A percentile compares a stretch with the other conserved stretches of the same genome.
Conservation (phyloP, 2,329 filamentous ascomycete genomes). For the Simplicillium aogashimaense region DNA sequence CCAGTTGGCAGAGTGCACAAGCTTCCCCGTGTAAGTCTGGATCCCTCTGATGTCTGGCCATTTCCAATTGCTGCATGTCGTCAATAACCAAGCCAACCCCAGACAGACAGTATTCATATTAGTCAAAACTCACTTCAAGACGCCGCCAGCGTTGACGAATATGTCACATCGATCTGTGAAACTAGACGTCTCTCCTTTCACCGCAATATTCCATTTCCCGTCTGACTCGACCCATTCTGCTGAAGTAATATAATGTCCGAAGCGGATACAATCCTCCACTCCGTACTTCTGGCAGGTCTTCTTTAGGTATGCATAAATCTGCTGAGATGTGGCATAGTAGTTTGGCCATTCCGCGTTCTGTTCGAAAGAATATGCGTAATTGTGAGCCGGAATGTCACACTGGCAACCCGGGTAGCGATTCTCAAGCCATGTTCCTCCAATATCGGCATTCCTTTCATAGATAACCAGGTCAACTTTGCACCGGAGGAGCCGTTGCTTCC, state of each 20-base stretch:
- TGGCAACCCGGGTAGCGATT: slow-evolving; percentile 46
- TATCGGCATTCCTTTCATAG: slow-evolving; percentile 43
- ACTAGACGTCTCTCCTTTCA: slow-evolving; percentile 12
- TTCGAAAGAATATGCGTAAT: slow-evolving; percentile 53
- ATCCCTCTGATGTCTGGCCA: slow-evolving; percentile 39
- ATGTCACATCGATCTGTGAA: slow-evolving; percentile 12
- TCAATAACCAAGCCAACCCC: neutral
- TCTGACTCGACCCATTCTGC: slow-evolving; percentile 33
- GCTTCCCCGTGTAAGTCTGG: slow-evolving; percentile 33
- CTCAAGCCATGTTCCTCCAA: slow-evolving; percentile 48
- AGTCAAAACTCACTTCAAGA: slow-evolving; percentile 35
- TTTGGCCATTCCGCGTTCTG: slow-evolving; percentile 49
- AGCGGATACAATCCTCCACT: slow-evolving; percentile 22
- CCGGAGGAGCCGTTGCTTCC: slow-evolving; percentile 1
- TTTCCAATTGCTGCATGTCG: slow-evolving; percentile 24
- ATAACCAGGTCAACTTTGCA: slow-evolving; percentile 28
- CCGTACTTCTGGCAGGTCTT: slow-evolving; percentile 33
- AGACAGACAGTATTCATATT: neutral
- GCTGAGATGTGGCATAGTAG: slow-evolving; percentile 42
- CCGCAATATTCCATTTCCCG: slow-evolving; percentile 29
- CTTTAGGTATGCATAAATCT: slow-evolving; percentile 44
- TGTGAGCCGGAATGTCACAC: slow-evolving; percentile 48
- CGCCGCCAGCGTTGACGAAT: slow-evolving; percentile 38
- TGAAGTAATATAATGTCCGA: slow-evolving; percentile 27
- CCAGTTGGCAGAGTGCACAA: slow-evolving; percentile 45